Conservation (phyloP, 129 eudicot genomes). For the Escallonia rubra region DNA sequence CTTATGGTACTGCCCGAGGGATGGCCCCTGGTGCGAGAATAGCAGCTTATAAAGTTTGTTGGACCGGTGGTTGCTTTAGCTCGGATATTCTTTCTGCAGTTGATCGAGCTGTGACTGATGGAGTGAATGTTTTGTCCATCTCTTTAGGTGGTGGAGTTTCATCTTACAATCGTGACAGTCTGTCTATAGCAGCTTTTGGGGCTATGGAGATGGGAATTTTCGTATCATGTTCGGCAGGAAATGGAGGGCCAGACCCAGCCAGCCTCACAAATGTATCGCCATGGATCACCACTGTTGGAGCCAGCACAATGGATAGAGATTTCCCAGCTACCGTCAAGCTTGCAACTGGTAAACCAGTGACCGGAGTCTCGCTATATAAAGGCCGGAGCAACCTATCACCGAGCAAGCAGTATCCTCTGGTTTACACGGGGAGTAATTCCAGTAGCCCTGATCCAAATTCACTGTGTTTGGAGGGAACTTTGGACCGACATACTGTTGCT, state of each 20-base stretch:
- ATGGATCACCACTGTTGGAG: conserved; percentile 87
- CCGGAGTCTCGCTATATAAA: conserved; percentile 75
- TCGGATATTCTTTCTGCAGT: conserved; percentile 86
- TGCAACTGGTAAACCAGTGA: conserved; percentile 42
- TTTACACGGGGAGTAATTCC: conserved; percentile 69
- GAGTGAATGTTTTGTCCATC: conserved; percentile 75
- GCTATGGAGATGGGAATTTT: conserved; percentile 90
- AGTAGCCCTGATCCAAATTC: conserved; percentile 69
- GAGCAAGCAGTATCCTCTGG: conserved; percentile 45
- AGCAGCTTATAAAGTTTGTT: conserved; percentile 91
- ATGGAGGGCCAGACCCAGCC: conserved; percentile 84
- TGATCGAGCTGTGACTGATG: conserved; percentile 77
- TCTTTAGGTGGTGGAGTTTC: conserved; percentile 92
- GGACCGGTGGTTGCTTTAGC: conserved; percentile 92
- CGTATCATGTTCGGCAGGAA: conserved; percentile 93
- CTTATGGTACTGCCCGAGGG: conserved; percentile 79
- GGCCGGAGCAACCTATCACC: conserved; percentile 45
- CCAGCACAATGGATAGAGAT: conserved; percentile 92
- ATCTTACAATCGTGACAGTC: conserved; percentile 67
- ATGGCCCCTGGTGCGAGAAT: conserved; percentile 80
- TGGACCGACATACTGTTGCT: conserved; percentile 51
- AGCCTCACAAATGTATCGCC: conserved; percentile 89
- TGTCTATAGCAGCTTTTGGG: conserved; percentile 79
- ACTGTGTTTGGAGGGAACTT: conserved; percentile 76
- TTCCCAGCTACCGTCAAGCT: conserved; percentile 65